phyloP scores from a whole-genome alignment of 139 green algal species.

The Closterium sp. region DNA sequence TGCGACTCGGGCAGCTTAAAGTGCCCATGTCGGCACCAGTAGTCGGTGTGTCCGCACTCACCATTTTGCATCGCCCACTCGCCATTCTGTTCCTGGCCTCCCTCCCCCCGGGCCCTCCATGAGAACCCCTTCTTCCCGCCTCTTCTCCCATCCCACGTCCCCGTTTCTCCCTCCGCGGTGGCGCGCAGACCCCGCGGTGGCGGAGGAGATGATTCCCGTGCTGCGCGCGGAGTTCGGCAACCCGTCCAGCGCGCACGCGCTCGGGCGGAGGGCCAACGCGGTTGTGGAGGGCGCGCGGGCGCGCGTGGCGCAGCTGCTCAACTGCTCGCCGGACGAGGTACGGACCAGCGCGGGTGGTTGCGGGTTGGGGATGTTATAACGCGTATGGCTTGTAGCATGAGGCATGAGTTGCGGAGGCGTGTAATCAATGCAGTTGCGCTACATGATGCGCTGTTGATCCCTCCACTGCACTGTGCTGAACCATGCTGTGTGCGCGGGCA shows the following conservation, averaged over 20 bases:
- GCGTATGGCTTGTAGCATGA: too few relatives aligned
- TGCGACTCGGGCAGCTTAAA: too few relatives aligned
- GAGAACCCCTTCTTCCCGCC: too few relatives aligned
- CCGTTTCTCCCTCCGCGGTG: neutral
- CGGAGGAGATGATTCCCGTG: conserved; percentile 66
- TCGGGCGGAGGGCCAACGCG: conserved; percentile 50
- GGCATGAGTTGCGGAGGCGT: too few relatives aligned
- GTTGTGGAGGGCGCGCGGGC: conserved; percentile 51
- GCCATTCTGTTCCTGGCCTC: neutral
- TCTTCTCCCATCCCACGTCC: neutral
- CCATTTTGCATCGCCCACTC: too few relatives aligned
- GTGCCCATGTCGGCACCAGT: too few relatives aligned
- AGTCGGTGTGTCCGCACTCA: too few relatives aligned
- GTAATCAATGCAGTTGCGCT: too few relatives aligned
- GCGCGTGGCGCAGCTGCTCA: conserved; percentile 63
- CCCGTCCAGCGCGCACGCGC: conserved; percentile 63
- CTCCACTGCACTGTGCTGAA: too few relatives aligned
- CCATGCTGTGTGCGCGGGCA: neutral
- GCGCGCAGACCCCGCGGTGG: conserved; percentile 23
- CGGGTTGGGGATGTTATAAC: too few relatives aligned
- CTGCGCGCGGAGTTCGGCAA: conserved; percentile 67
- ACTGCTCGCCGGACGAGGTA: conserved; percentile 34
- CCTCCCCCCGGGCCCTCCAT: neutral
- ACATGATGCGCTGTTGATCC: too few relatives aligned
- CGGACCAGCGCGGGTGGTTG: neutral